Base-by-base conservation (phyloP, 169 alveolate species). In the Eimeria sp. region DNA sequence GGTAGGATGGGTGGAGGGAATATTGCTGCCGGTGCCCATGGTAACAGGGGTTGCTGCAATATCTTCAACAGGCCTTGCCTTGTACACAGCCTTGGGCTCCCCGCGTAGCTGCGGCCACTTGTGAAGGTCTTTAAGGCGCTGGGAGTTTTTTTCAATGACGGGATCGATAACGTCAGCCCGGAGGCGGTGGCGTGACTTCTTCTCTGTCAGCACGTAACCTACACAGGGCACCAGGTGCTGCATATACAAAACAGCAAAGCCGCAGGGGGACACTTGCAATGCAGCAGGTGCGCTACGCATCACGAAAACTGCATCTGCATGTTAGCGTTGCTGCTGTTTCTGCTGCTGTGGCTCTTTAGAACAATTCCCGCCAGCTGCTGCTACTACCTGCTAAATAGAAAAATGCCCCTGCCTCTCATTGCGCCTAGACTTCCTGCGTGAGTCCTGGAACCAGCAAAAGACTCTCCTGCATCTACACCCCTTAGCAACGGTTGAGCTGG, bases 151-250 rank as follows among this genome's bases (percentile, higher is more conserved):
- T 54, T 85, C 95, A 37, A 97, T 96, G 56, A 97, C 37, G n/a
- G 96, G 96, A 60, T 95, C 77, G 27, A 97, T 91, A 40, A 91
- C 91, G 20, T 66, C 95, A 20, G 98, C 97, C 74, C 96, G 93
- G n/a, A 97, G 95, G 71, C 97, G 97, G 49, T 54, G 96, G 60
- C 97, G 95, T 52, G 95, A 62, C 76, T 77, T 66, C 87, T 87
- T 66, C 89, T 97, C 98, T 89, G 97, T 95, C 54, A 98, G 89
- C 52, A 98, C 97, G 95, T 98, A 98, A 2, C 99, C 99, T 30
- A 98, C 98, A 56, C 98, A 97, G 11, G 98, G 98, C 64, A 98
- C 97, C 14, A 97, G 97, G 94, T 98, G 99, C 87, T 96, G 97
- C 90, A 58, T 30, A 54, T 9, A 14, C 49, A 54, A n/a, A 16